phyloP scores from a whole-genome alignment of 305 asterid genomes.

The Fraxinus albicans region DNA sequence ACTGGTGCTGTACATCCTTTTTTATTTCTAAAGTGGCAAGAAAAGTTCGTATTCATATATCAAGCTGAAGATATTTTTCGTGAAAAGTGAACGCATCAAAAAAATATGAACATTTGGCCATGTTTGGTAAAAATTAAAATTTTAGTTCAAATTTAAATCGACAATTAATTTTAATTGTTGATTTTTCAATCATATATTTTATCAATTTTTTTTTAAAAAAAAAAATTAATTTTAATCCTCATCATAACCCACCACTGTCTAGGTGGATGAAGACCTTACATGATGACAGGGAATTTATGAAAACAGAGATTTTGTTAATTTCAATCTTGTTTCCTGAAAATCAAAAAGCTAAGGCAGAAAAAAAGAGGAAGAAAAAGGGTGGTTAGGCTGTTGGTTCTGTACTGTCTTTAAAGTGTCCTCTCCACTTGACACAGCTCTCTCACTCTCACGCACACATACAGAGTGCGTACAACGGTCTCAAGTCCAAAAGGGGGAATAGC shows the following conservation, averaged over 20 bases:
- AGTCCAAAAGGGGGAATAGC: conserved; percentile 55
- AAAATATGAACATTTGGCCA: conserved; percentile 22
- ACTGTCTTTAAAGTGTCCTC: conserved; percentile 92
- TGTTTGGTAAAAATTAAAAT: no score
- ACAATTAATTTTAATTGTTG: no score
- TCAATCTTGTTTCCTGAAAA: conserved; percentile 20
- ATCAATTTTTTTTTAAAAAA: neutral
- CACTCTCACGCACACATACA: conserved; percentile 23
- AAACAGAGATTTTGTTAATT: conserved; percentile 8
- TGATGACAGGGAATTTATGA: neutral
- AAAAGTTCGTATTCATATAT: neutral
- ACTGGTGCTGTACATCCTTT: neutral
- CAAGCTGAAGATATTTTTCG: neutral
- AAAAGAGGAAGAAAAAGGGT: conserved; percentile 27
- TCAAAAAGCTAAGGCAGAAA: conserved; percentile 35
- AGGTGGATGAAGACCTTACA: conserved; percentile 38
- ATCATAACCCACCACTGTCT: conserved; percentile 16
- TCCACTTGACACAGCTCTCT: conserved; percentile 63
- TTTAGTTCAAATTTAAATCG: no score
- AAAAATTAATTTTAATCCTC: neutral
- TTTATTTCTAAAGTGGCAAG: neutral
- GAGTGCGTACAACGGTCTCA: conserved; percentile 14
- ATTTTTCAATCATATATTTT: no score
- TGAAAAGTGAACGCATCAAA: neutral
- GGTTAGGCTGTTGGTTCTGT: conserved; percentile 78